Evolutionary conservation across 306 rosid species (phyloP), one percentile per base, ranked within the genome.

Genomic region (Cucurbita pepo): DNA sequence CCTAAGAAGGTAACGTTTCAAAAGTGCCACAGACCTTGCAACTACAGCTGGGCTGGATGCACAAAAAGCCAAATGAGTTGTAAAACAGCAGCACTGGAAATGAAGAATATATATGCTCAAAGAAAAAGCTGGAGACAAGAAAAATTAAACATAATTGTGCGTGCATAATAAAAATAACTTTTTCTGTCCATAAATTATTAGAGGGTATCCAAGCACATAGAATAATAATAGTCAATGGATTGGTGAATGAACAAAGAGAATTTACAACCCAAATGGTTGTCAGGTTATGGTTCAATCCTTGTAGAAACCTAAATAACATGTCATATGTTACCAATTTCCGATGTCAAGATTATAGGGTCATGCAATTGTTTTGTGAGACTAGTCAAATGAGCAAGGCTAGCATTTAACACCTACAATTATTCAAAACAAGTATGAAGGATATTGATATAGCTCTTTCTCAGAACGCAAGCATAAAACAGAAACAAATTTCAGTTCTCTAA

Each of bases 1-100:
- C 99, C 99, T 83, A 77, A 95, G 81, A 60, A 95, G 92, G 79
- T 89, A 86, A 81, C 97, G 96, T 83, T 95, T 91, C 81, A 95
- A 77, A 71, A 95, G 91, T 54, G 96, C 96, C 81, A 95, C 95
- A 61, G 97, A 95, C 85, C 97, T 89, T 75, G 96, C 81, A 50
- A 95, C 97, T 52, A 91, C 97, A 70, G 99, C 99, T 60, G 99
- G 99, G 80, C 97, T 95, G 97, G 79, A 73, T 65, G 74, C 61
- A 81, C 76, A 85, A 80, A 82, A 74, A 65, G 51, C 16, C 73
- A 71, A 73, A 75, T 87, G 53, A 86, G 82, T 78, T 70, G 61
- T 38, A 7, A 48, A 54, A 63, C 52, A 70, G 56, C 71, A 30
- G 59, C 36, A 75, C 25, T 5, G 78, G 30, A 54, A 72, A 36